phyloP scores from a whole-genome alignment of 192 early-diverging fungal species.

The Linderina pennispora region DNA sequence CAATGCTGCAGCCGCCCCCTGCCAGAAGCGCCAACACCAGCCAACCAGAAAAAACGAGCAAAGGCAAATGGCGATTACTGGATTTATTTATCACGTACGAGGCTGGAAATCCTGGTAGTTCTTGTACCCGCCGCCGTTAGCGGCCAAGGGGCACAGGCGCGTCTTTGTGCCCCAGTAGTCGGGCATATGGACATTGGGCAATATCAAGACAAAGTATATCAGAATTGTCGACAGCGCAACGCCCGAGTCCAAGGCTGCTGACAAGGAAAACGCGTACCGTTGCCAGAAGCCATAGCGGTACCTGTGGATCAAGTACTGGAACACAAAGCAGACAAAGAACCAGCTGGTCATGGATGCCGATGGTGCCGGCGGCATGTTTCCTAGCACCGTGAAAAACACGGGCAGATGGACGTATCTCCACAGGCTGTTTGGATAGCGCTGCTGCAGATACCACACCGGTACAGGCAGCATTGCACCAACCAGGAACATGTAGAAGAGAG shows the following conservation, averaged over 20 bases:
- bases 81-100: too few relatives aligned
- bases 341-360: slow-evolving; percentile 41
- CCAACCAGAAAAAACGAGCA: too few relatives aligned
- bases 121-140: slow-evolving; percentile 4
- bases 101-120: slow-evolving; percentile 5
- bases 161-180: slow-evolving; percentile 6
- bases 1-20: too few relatives aligned
- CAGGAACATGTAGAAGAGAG: slow-evolving; percentile 47
- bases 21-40: too few relatives aligned
- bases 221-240: slow-evolving; percentile 44
- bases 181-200: slow-evolving; percentile 2
- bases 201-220: slow-evolving; percentile 37
- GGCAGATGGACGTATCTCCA: slow-evolving; percentile 54
- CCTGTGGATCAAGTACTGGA: slow-evolving; percentile 48
- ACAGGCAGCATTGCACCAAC: slow-evolving; percentile 53
- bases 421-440: slow-evolving; percentile 46
- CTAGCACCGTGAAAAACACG: slow-evolving; percentile 47
- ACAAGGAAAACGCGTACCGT: slow-evolving; percentile 65
- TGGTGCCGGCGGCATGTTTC: slow-evolving; percentile 51
- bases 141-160: slow-evolving; percentile 1
- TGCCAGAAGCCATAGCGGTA: slow-evolving; percentile 52
- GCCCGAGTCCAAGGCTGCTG: slow-evolving; percentile 57
- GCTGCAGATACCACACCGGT: slow-evolving; percentile 50
- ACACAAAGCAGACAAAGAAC: slow-evolving; percentile 48
- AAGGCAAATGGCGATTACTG: too few relatives aligned